phyloP scores from a whole-genome alignment of 2,329 filamentous ascomycete genomes.

The Cladorrhinum sp. region DNA sequence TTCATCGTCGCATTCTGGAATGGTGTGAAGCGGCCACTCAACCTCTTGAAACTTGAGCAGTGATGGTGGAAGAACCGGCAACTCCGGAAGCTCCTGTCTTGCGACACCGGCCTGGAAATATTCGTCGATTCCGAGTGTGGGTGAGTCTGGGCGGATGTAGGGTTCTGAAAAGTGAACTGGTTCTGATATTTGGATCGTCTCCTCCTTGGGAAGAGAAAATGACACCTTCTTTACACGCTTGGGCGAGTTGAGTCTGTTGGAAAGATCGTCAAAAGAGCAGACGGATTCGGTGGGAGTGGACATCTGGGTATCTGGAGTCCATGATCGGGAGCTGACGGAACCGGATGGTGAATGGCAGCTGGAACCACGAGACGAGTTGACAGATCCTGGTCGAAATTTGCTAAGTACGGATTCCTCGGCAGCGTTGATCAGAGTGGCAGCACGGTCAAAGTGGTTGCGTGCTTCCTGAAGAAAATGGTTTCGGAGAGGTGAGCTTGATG shows the following conservation, averaged over 20 bases:
- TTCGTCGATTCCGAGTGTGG: conserved; percentile 56
- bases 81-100: conserved; percentile 29
- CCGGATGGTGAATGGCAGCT: conserved; percentile 46
- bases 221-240: conserved; percentile 42
- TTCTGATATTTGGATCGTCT: conserved; percentile 33
- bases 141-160: conserved; percentile 56
- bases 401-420: conserved; percentile 42
- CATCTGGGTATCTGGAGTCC: conserved; percentile 41
- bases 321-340: conserved; percentile 44
- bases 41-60: conserved; percentile 22
- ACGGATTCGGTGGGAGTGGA: conserved; percentile 49
- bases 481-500: conserved; percentile 44
- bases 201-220: conserved; percentile 37
- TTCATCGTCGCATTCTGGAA: conserved; percentile 19
- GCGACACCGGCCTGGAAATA: conserved; percentile 31
- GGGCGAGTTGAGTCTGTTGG: conserved; percentile 28
- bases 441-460: conserved; percentile 49
- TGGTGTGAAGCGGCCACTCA: conserved; percentile 22
- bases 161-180: conserved; percentile 36
- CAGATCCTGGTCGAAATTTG: conserved; percentile 38
- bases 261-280: conserved; percentile 37
- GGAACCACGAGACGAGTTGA: conserved; percentile 34
- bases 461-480: conserved; percentile 50
- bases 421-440: conserved; percentile 45
- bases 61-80: conserved; percentile 19